Conservation (phyloP, 2,329 filamentous ascomycete genomes). For the Pezicula radicicola region DNA sequence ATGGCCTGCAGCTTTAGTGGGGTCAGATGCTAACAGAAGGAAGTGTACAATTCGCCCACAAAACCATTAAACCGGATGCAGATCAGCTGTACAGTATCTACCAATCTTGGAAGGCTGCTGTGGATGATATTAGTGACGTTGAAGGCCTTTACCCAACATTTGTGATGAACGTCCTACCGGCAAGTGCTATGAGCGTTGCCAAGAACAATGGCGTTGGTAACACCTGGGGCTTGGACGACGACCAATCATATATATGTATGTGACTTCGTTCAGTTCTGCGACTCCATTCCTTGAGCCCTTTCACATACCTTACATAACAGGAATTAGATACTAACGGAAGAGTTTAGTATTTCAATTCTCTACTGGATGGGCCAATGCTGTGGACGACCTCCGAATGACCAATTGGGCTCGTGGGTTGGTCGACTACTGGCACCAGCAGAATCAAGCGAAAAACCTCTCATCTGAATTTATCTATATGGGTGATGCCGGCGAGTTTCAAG, state of each 20-base stretch:
- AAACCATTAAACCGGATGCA: constrained; percentile 34
- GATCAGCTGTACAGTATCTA: constrained; percentile 30
- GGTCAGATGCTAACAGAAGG: constrained; percentile 16
- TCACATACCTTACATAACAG: neutral
- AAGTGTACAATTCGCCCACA: constrained; percentile 28
- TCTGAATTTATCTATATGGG: constrained; percentile 35
- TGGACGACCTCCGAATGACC: constrained; percentile 33
- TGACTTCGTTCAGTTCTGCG: neutral
- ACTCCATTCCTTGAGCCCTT: too few species aligned
- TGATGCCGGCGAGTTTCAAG: constrained; percentile 34
- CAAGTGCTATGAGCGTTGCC: constrained; percentile 25
- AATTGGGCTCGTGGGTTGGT: constrained; percentile 28
- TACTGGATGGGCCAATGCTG: constrained; percentile 32
- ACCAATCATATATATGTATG: constrained; percentile 30
- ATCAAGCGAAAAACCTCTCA: constrained; percentile 15
- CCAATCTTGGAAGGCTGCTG: constrained; percentile 30
- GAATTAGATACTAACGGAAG: constrained; percentile 9
- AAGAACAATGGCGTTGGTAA: constrained; percentile 36
- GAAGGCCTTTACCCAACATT: constrained; percentile 35
- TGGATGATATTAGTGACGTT: constrained; percentile 31
- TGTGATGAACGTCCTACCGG: constrained; percentile 29
- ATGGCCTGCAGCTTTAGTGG: constrained; percentile 19
- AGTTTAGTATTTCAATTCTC: constrained; percentile 35
- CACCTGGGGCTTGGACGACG: constrained; percentile 31
- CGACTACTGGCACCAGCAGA: constrained; percentile 28